Base-by-base conservation (phyloP, 306 rosid species). In the Carpinus viminea region DNA sequence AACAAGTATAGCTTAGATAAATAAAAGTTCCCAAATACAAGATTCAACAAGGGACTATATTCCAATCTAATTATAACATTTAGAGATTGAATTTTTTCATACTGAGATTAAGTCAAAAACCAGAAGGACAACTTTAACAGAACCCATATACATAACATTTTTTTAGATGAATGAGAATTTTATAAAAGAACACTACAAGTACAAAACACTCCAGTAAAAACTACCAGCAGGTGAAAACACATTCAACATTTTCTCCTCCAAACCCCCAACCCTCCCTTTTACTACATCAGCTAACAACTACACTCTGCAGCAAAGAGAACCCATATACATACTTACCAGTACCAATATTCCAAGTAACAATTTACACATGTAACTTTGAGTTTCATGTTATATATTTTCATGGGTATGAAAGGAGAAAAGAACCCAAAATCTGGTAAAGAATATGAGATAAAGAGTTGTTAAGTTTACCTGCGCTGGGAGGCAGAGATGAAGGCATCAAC, bases 401-500 rank as follows among this genome's bases (percentile, higher is more conserved):
- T 41, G 51, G 51, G 12, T 26, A 15, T 1, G 24, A 60, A 47
- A 5, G 16, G 16, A 17, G 47, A 62, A 47, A 62, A 24, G 56
- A 57, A 26, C 36, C 48, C 20, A 68, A 50, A 46, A 50, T 36
- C 26, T 28, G 24, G n/a, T 7, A 7, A 46, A 28, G 46, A 28
- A 26, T 1, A 55, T 2, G 2, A 7, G 2, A 3, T 46, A 68
- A 47, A 43, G 26, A 17, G 52, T 7, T 18, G 0, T 28, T n/a
- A 76, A 34, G 50, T 26, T 62, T 8, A 93, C 97, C 89, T 90
- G 85, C 97, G 93, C 75, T 90, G 97, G 78, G 94, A 89, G 79
- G 91, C 84, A 79, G 98, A 87, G 85, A 94, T 90, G 81, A 94
- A 86, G 62, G 92, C 89, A 53, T 94, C 98, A 76, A 94, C 62